Evolutionary conservation across 139 green algal species (phyloP), one percentile per base, ranked within the genome.

Genomic region (Gonium pectorale): DNA sequence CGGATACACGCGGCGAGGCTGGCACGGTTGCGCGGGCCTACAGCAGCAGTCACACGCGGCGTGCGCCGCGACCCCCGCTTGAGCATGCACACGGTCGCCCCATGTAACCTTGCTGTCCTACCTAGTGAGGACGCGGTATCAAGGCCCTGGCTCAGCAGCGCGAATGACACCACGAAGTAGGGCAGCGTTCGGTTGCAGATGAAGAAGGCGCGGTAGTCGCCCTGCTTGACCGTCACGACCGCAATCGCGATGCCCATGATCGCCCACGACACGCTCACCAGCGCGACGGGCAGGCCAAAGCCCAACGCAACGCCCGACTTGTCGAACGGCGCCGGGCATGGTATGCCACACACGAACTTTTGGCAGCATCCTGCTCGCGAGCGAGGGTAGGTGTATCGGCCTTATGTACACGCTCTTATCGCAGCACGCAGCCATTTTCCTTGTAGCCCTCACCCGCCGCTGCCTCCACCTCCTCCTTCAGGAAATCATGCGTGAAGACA

Each of bases 51-150:
- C n/a, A n/a, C n/a, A n/a, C n/a, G n/a, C n/a, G n/a, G n/a, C n/a
- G n/a, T n/a, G n/a, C n/a, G n/a, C n/a, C n/a, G n/a, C n/a, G n/a
- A n/a, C n/a, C n/a, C n/a, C n/a, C n/a, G n/a, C n/a, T n/a, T n/a
- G n/a, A n/a, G n/a, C n/a, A n/a, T n/a, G n/a, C n/a, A n/a, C n/a
- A n/a, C n/a, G n/a, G n/a, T n/a, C n/a, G n/a, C n/a, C n/a, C n/a
- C n/a, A n/a, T n/a, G n/a, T n/a, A n/a, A n/a, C n/a, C n/a, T n/a
- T 74, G 67, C 7, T 33, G 21, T 24, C 40, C 73, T 83, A 35
- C 88, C 88, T 17, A 92, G 81, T 4, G 73, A 77, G 29, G 81
- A 72, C 46, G 86, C 87, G 38, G 70, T 86, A 81, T 92, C 88
- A 27, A 92, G 87, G 19, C 79, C 68, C 29, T 77, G 68, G 13